These are phyloP conservation scores for Euryodendron excelsum DNA, from an alignment of 148 eudicot species.

Conservation along the genomic window DNA sequence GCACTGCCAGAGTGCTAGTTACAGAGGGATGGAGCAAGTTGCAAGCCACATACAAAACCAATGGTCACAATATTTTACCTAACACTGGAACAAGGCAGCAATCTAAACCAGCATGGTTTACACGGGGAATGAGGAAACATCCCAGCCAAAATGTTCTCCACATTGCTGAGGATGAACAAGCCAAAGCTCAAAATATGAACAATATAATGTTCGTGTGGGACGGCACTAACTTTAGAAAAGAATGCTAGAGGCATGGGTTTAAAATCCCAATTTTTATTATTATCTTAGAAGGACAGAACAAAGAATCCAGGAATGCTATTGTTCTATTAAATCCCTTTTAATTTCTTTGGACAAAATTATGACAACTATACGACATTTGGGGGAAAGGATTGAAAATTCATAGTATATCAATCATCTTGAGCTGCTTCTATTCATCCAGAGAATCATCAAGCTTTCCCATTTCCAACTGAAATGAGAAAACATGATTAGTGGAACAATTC, in stretches of 20 bases:
- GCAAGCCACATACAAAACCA: conserved; percentile 3
- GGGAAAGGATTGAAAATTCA: not conserved
- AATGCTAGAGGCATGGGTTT: not conserved
- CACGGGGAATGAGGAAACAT: conserved; percentile 6
- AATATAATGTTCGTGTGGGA: not conserved
- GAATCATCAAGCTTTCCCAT: not conserved
- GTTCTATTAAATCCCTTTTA: not conserved
- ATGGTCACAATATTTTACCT: conserved; percentile 11
- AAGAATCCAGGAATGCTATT: not conserved
- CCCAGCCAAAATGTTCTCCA: not conserved
- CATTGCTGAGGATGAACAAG: not conserved
- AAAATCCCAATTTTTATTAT: not conserved
- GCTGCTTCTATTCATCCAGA: not conserved
- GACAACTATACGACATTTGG: not conserved
- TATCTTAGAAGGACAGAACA: not conserved
- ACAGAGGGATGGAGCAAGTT: conserved; percentile 4
- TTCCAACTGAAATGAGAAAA: not conserved
- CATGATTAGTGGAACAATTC: not conserved
- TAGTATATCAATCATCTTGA: not conserved
- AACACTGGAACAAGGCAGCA: conserved; percentile 4
- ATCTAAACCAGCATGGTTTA: not conserved
- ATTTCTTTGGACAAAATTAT: no score
- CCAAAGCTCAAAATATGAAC: conserved; percentile 6
- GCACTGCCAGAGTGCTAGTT: not conserved
- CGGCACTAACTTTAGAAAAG: not conserved